Conservation (phyloP, 768 basidiomycete genomes). For the Suillus lakei region DNA sequence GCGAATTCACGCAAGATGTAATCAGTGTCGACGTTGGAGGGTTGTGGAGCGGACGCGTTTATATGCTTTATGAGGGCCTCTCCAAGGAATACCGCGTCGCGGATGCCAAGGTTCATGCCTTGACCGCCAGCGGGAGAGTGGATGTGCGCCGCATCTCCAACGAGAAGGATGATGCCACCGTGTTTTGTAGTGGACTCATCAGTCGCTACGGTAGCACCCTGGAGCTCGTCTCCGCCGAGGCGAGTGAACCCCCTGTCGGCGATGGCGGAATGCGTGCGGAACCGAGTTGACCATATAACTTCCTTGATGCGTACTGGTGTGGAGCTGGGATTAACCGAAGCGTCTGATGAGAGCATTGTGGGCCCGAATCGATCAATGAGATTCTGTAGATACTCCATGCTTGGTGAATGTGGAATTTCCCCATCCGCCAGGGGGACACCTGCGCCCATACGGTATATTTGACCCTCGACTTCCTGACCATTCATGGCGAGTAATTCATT, state of each 20-base stretch:
- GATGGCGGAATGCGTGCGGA: slow-evolving; percentile 48
- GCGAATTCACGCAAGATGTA: slow-evolving; percentile 28
- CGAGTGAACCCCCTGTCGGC: slow-evolving; percentile 44
- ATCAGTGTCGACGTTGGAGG: slow-evolving; percentile 25
- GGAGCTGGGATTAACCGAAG: slow-evolving; percentile 36
- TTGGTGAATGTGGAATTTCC: slow-evolving; percentile 40
- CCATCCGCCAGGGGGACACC: slow-evolving; percentile 42
- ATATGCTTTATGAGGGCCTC: slow-evolving; percentile 40
- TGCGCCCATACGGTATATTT: slow-evolving; percentile 45
- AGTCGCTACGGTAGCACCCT: background rate
- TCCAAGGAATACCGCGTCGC: slow-evolving; percentile 51
- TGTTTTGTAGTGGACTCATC: slow-evolving; percentile 4
- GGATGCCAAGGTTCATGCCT: slow-evolving; percentile 58
- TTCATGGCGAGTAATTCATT: slow-evolving; percentile 20
- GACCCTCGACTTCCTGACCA: slow-evolving; percentile 6
- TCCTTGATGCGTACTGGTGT: slow-evolving; percentile 39
- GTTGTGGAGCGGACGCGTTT: slow-evolving; percentile 6
- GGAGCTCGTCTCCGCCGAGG: slow-evolving; percentile 18
- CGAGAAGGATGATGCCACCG: slow-evolving; percentile 31
- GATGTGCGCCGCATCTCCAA: slow-evolving; percentile 56
- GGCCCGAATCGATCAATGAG: slow-evolving; percentile 48
- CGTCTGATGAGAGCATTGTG: slow-evolving; percentile 35
- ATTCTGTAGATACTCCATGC: slow-evolving; percentile 47
- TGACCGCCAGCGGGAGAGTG: slow-evolving; percentile 58
- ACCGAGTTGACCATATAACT: slow-evolving; percentile 51